Conservation (phyloP, 352 stramenopile species). For the Globisporangium lucens region DNA sequence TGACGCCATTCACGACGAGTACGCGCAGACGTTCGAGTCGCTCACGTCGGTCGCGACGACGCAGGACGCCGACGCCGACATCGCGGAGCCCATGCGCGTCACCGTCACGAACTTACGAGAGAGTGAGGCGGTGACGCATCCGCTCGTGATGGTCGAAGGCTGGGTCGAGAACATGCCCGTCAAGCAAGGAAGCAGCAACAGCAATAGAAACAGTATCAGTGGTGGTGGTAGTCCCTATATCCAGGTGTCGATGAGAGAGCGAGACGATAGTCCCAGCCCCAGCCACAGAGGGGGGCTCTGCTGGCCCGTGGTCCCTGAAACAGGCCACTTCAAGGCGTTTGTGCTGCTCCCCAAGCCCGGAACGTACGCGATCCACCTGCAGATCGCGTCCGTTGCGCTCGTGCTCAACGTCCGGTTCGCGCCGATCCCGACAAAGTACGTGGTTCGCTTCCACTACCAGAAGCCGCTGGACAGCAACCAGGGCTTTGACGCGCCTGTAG, state of each 20-base stretch:
- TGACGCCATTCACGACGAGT: background rate
- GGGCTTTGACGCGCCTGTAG: conserved; percentile 52
- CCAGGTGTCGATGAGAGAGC: conserved; percentile 4
- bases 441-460: conserved; percentile 73
- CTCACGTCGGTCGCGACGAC: background rate
- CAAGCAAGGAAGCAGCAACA: conserved; percentile 12
- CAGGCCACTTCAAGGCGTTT: conserved; percentile 60
- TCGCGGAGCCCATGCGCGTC: conserved; percentile 19
- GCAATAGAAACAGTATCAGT: conserved; percentile 34
- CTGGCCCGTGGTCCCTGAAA: conserved; percentile 41
- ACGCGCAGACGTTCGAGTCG: conserved; percentile 7
- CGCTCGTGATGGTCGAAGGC: conserved; percentile 56
- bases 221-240: conserved; percentile 23
- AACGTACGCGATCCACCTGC: conserved; percentile 29
- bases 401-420: conserved; percentile 40
- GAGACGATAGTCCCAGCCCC: background rate
- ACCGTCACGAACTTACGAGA: conserved; percentile 82
- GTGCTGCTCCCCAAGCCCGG: conserved; percentile 49
- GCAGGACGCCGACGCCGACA: background rate
- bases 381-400: conserved; percentile 12
- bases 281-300: conserved; percentile 16
- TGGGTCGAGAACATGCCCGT: conserved; percentile 20
- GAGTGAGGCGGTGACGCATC: conserved; percentile 60
- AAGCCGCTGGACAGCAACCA: conserved; percentile 42
- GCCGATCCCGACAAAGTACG: conserved; percentile 23